A percentile compares a stretch with the other conserved stretches of the same genome.
These are phyloP conservation scores for Cyphellophora attinorum DNA, from an alignment of 2,329 filamentous ascomycete species.

Conservation along the genomic window DNA sequence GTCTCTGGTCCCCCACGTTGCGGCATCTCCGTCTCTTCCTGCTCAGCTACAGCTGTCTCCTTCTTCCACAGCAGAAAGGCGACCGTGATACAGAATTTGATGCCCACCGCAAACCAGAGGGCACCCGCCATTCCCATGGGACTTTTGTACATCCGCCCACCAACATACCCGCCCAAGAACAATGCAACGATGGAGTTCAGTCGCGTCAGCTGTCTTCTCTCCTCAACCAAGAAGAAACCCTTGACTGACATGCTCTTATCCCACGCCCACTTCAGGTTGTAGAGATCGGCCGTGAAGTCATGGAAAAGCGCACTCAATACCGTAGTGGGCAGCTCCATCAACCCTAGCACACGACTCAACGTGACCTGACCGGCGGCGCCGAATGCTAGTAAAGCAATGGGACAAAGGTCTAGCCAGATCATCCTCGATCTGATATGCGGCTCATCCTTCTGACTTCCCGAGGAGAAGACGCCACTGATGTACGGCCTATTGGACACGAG, in stretches of 20 bases:
- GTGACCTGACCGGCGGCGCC: constrained; percentile 33
- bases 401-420: constrained; percentile 20
- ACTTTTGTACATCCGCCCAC: constrained; percentile 32
- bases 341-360: constrained; percentile 29
- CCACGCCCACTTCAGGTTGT: constrained; percentile 22
- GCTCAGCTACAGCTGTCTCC: constrained; percentile 3
- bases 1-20: too few species aligned
- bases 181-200: constrained; percentile 27
- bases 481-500: constrained; percentile 22
- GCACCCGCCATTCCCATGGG: constrained; percentile 32
- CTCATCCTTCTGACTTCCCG: constrained; percentile 8
- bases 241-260: constrained; percentile 28
- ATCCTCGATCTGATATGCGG: constrained; percentile 2
- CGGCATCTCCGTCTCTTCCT: not conserved
- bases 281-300: constrained; percentile 34
- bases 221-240: constrained; percentile 19
- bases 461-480: constrained; percentile 15
- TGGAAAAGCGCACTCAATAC: constrained; percentile 38
- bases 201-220: constrained; percentile 19
- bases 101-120: constrained; percentile 31
- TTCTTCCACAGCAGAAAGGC: constrained; percentile 30
- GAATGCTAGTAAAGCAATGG: constrained; percentile 31
- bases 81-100: constrained; percentile 28
- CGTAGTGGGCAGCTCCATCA: constrained; percentile 36
- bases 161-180: constrained; percentile 30